Evolutionary conservation across 2,329 filamentous ascomycete genomes (phyloP), one percentile per base, ranked within the genome.

Genomic region (Aureobasidium uvarum): DNA sequence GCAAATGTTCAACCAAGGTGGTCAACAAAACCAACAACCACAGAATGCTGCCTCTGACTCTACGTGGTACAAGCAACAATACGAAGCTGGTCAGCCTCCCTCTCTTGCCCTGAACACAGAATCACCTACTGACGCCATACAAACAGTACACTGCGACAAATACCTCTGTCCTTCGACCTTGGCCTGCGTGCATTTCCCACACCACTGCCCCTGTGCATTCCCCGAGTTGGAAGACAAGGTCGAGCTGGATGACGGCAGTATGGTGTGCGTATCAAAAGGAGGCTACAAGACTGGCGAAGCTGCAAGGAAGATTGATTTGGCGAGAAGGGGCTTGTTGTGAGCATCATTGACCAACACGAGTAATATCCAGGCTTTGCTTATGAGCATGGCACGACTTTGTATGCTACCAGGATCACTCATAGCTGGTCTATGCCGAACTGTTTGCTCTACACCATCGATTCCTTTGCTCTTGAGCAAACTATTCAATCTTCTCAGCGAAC

Each of bases 151-250:
- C 72, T 99, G 95, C 82, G 86, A 91, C 72, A 93, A 94, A 71
- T 99, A 97, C 76, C 87, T 99, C 64, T 99, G 95, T 75, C 93
- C 95, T 2, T 91, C 92, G 69, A 98, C 95, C 0, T 85, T 99
- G 67, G 90, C 93, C 41, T 99, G 95, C 80, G 95, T 99, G 7
- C 89, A 96, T 76, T 95, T 96, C 80, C 93, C 95, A 1, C 94
- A 98, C 76, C 95, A 99, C 79, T 99, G 95, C 78, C 95, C 95
- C 33, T 99, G 95, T 79, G 84, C 92, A 1, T 96, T 90, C 82
- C 76, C 84, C 71, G 67, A 83, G 80, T 73, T 87, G 79, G 76
- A 91, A 78, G 71, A 88, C 78, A 78, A 91, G 83, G 74, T 87
- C 77, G 83, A 91, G 86, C 77, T 91, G 79, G 85, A 83, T 5